Conservation (phyloP, 805 yeast genomes). For the Saccharomycopsis schoenii region DNA sequence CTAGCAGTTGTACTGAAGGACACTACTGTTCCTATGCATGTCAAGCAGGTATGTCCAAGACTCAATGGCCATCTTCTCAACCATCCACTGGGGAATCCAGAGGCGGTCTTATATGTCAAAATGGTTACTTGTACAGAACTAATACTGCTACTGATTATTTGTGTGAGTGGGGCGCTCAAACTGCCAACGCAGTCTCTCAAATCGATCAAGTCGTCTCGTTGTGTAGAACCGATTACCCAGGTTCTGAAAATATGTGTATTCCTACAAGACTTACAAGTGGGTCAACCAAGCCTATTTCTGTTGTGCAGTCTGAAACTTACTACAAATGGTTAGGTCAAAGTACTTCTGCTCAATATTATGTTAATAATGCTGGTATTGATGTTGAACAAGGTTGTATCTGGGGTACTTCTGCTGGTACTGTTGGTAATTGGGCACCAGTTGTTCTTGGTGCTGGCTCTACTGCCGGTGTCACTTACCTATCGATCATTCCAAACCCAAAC, state of each 20-base stretch:
- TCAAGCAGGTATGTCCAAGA: conserved; percentile 72
- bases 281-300: conserved; percentile 52
- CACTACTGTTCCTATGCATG: conserved; percentile 70
- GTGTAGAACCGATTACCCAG: conserved; percentile 99
- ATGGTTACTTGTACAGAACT: conserved; percentile 56
- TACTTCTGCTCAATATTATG: conserved; percentile 95
- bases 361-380: conserved; percentile 90
- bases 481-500: conserved; percentile 93
- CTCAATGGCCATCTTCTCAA: conserved; percentile 66
- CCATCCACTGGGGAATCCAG: conserved; percentile 60
- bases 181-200: conserved; percentile 61
- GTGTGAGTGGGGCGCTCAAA: conserved; percentile 63
- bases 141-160: conserved; percentile 41
- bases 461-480: conserved; percentile 65
- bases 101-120: conserved; percentile 58
- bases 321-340: conserved; percentile 70
- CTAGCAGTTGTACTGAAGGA: conserved; percentile 52
- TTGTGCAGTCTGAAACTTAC: conserved; percentile 68
- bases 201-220: conserved; percentile 63
- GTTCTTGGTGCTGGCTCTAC: conserved; percentile 87
- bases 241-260: conserved; percentile 95
- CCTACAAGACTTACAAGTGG: conserved; percentile 81
- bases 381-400: conserved; percentile 88
- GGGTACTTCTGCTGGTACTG: conserved; percentile 68
- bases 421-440: conserved; percentile 98